A percentile compares a stretch with the other conserved stretches of the same genome.
Conservation (phyloP, 441 rosid species). For the Erodium chrysanthum region DNA sequence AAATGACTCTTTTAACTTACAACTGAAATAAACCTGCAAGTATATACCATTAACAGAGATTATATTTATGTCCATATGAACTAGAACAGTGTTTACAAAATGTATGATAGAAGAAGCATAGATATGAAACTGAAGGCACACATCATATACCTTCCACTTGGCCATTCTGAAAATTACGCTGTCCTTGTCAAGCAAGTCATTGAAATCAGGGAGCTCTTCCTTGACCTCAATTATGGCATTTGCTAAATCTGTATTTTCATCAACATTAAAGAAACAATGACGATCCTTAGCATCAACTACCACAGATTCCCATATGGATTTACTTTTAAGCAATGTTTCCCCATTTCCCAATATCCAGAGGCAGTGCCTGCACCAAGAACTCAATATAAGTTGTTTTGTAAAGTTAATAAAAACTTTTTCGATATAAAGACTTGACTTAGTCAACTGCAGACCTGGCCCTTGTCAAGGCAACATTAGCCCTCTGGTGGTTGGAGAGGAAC, state of each 20-base stretch:
- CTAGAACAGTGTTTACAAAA: neutral
- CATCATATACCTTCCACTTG: slow-evolving; percentile 39
- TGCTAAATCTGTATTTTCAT: slow-evolving; percentile 32
- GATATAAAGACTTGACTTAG: neutral
- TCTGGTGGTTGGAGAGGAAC: slow-evolving; percentile 20
- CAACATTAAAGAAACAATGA: slow-evolving; percentile 35
- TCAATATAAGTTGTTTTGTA: neutral
- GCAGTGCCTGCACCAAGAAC: slow-evolving; percentile 24
- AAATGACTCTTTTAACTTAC: slow-evolving; percentile 33
- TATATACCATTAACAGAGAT: neutral
- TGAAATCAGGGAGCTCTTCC: slow-evolving; percentile 30
- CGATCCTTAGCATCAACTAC: slow-evolving; percentile 32
- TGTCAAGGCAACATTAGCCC: slow-evolving; percentile 31
- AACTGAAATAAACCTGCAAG: slow-evolving; percentile 34
- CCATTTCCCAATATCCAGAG: slow-evolving; percentile 35
- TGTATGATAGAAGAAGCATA: neutral
- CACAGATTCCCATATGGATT: slow-evolving; percentile 24
- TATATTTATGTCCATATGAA: neutral
- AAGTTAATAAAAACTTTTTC: neutral
- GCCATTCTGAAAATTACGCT: slow-evolving; percentile 30
- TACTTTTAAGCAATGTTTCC: slow-evolving; percentile 22
- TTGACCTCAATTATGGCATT: slow-evolving; percentile 26
- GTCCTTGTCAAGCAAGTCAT: slow-evolving; percentile 27
- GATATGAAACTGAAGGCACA: neutral
- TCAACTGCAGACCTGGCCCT: slow-evolving; percentile 27